phyloP scores from a whole-genome alignment of 768 basidiomycete species.

The Psilocybe cubensis region DNA sequence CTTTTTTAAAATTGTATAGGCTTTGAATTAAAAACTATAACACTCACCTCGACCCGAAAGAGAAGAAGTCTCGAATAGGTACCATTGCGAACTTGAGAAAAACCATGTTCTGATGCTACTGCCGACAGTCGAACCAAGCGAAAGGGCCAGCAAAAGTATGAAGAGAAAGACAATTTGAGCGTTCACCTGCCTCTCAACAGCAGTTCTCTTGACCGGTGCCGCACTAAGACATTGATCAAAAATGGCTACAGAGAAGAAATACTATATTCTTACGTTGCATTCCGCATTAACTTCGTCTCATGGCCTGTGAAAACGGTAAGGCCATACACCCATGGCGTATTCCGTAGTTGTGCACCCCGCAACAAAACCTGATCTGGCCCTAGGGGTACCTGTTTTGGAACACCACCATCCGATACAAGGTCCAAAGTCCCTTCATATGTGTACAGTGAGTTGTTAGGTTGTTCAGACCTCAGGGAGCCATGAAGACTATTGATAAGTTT shows the following conservation, averaged over 20 bases:
- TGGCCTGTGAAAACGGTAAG: slow-evolving; percentile 94
- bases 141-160: slow-evolving; percentile 82
- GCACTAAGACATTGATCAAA: slow-evolving; percentile 62
- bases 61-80: slow-evolving; percentile 68
- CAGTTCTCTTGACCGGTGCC: slow-evolving; percentile 95
- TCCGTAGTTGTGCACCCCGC: slow-evolving; percentile 93
- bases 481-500: slow-evolving; percentile 69
- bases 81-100: slow-evolving; percentile 88
- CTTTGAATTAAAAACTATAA: background rate
- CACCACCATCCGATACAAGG: slow-evolving; percentile 54
- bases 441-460: slow-evolving; percentile 97
- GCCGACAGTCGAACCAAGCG: slow-evolving; percentile 90
- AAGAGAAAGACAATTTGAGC: slow-evolving; percentile 96
- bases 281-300: slow-evolving; percentile 98
- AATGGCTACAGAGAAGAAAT: background rate
- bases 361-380: slow-evolving; percentile 95
- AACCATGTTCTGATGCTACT: slow-evolving; percentile 93
- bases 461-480: slow-evolving; percentile 90
- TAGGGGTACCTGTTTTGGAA: slow-evolving; percentile 83
- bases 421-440: slow-evolving; percentile 90
- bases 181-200: slow-evolving; percentile 96
- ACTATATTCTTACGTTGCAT: slow-evolving; percentile 79
- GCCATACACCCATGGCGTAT: slow-evolving; percentile 97
- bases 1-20: slow-evolving; percentile 1
- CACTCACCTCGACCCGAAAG: slow-evolving; percentile 66